phyloP scores from a whole-genome alignment of 2,329 filamentous ascomycete genomes.

The Pseudogymnoascus sp. region DNA sequence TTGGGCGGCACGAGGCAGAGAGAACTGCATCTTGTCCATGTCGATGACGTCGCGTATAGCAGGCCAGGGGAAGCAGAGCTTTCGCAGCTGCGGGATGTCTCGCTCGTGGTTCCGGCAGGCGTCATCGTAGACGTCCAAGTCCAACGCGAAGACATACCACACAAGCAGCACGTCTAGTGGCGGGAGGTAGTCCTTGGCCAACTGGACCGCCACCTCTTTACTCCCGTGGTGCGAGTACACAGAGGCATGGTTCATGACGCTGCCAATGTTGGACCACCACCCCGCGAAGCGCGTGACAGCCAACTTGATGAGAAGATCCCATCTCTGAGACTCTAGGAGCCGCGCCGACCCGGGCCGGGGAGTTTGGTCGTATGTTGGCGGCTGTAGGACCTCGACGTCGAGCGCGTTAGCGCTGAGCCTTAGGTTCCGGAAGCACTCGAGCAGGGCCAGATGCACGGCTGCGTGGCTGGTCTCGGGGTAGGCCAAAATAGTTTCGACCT shows the following conservation, averaged over 20 bases:
- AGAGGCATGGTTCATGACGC: not conserved
- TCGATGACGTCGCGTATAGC: constrained; percentile 13
- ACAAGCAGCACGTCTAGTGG: constrained; percentile 13
- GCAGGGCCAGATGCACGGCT: not conserved
- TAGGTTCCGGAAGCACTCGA: not conserved
- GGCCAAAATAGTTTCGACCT: not conserved
- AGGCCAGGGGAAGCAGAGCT: constrained; percentile 14
- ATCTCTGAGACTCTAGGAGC: not conserved
- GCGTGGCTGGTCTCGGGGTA: not conserved
- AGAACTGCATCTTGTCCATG: constrained; percentile 8
- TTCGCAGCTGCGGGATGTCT: not conserved
- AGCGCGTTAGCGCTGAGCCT: not conserved
- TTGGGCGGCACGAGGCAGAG: constrained; percentile 12
- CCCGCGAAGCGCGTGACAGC: not conserved
- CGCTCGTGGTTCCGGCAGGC: constrained; percentile 10
- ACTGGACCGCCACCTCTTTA: constrained; percentile 11
- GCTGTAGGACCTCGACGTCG: not conserved
- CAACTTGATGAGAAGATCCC: not conserved
- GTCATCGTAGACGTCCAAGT: not conserved
- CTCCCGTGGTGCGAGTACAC: not conserved
- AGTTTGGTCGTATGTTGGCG: not conserved
- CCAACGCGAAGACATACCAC: not conserved
- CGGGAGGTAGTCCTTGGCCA: constrained; percentile 12
- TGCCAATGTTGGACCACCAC: constrained; percentile 1
- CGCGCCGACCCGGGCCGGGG: not conserved